Percentiles rank a stretch among this genome's conserved stretches.
These are phyloP conservation scores for Cystofilobasidium bisporidii DNA, from an alignment of 768 basidiomycete genomes.

Conservation along the genomic window DNA sequence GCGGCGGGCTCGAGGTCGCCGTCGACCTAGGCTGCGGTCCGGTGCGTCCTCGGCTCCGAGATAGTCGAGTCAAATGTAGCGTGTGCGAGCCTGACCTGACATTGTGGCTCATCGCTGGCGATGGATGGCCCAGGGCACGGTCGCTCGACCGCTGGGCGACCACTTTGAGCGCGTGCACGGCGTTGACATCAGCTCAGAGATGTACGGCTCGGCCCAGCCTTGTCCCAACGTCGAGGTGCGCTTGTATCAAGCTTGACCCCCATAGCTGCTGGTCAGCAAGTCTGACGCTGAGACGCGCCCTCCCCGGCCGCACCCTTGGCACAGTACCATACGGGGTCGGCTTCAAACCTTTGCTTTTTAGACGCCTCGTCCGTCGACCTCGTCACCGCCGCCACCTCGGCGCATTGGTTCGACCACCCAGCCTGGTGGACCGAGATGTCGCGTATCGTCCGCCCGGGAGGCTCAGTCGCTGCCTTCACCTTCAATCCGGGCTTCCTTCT, in stretches of 20 bases:
- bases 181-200: conserved; percentile 1
- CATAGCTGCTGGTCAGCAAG: not conserved
- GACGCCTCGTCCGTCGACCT: conserved; percentile 7
- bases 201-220: conserved; percentile 13
- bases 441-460: conserved; percentile 16
- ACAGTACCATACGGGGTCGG: conserved; percentile 15
- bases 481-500: conserved; percentile 21
- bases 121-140: conserved; percentile 12
- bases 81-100: no score
- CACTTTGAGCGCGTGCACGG: conserved; percentile 8
- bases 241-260: not conserved
- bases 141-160: not conserved
- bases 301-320: not conserved
- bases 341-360: conserved; percentile 7
- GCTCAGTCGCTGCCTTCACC: conserved; percentile 7
- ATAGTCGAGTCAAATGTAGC: not conserved
- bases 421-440: conserved; percentile 20
- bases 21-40: conserved; percentile 26
- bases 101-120: not conserved
- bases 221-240: conserved; percentile 15
- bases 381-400: conserved; percentile 19
- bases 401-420: conserved; percentile 23
- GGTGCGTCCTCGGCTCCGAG: not conserved
- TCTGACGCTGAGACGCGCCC: not conserved
- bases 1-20: conserved; percentile 1